phyloP scores from a whole-genome alignment of 2,329 filamentous ascomycete species.

The Clarireedia paspali region DNA sequence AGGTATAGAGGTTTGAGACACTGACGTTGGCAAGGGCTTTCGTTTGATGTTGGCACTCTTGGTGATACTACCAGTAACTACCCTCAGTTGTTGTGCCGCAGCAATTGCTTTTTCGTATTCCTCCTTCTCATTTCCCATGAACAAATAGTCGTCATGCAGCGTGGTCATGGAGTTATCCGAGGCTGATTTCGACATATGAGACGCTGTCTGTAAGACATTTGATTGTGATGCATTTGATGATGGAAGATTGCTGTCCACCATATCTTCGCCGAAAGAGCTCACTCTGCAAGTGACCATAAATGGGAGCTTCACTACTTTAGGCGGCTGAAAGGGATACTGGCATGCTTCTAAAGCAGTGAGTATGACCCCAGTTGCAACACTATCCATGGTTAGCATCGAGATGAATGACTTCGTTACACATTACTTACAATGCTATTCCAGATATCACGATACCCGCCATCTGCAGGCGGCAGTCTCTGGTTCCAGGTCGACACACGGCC shows the following conservation, averaged over 20 bases:
- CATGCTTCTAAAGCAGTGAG: slow-evolving; percentile 23
- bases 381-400: slow-evolving; percentile 1
- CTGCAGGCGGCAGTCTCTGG: slow-evolving; percentile 13
- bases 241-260: slow-evolving; percentile 16
- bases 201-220: slow-evolving; percentile 6
- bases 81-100: neutral
- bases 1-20: slow-evolving; percentile 7
- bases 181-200: neutral
- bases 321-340: slow-evolving; percentile 20
- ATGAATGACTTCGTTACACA: neutral
- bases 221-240: slow-evolving; percentile 5
- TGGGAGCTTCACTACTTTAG: slow-evolving; percentile 2
- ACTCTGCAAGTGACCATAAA: slow-evolving; percentile 14
- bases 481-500: slow-evolving; percentile 9
- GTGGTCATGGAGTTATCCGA: slow-evolving; percentile 7
- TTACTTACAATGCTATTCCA: slow-evolving; percentile 18
- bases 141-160: slow-evolving; percentile 9
- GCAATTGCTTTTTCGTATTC: slow-evolving; percentile 1
- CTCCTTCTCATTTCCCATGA: slow-evolving; percentile 6
- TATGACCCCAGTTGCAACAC: slow-evolving; percentile 18
- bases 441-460: slow-evolving; percentile 17
- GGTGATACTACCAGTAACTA: neutral
- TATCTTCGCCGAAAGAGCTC: slow-evolving; percentile 16
- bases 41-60: slow-evolving; percentile 9
- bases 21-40: slow-evolving; percentile 13